Percentiles rank a stretch among this genome's conserved stretches.
Conservation (phyloP, 2,329 filamentous ascomycete species). For the Phyllosticta ampelicida region DNA sequence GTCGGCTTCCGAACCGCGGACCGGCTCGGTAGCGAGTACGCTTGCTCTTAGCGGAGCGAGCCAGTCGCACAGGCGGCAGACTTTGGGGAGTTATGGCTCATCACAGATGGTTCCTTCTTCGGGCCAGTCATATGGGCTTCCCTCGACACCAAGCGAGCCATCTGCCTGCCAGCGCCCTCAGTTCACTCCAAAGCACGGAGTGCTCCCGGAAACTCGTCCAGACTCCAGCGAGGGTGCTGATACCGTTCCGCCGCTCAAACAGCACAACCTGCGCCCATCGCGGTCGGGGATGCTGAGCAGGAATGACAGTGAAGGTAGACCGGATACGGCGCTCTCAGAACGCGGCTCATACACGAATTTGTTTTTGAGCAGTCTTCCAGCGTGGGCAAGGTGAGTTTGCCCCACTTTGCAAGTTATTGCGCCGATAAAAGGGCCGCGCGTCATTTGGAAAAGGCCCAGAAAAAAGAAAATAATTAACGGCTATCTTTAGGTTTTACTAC, state of each 20-base stretch:
- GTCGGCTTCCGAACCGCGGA: constrained; percentile 8
- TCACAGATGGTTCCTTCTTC: constrained; percentile 16
- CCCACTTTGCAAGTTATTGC: neutral
- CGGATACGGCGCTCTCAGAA: constrained; percentile 3
- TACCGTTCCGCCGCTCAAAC: constrained; percentile 29
- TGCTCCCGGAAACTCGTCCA: constrained; percentile 17
- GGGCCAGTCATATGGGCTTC: constrained; percentile 14
- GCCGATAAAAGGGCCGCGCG: neutral
- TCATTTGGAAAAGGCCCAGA: neutral
- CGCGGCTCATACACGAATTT: constrained; percentile 17
- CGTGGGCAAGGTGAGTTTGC: constrained; percentile 25
- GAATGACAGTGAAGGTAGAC: constrained; percentile 12
- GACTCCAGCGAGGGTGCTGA: constrained; percentile 29
- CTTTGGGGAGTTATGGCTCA: constrained; percentile 24
- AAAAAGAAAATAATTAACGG: neutral
- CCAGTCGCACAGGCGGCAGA: constrained; percentile 20
- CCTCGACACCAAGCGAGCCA: constrained; percentile 19
- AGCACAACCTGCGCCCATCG: constrained; percentile 27
- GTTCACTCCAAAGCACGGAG: constrained; percentile 21
- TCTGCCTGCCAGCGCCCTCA: constrained; percentile 27
- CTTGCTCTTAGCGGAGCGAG: constrained; percentile 1
- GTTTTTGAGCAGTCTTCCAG: constrained; percentile 26
- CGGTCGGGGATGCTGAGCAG: constrained; percentile 28
- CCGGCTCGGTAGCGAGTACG: constrained; percentile 8
- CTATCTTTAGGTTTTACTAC: constrained; percentile 23